A percentile compares a stretch with the other conserved stretches of the same genome.
phyloP scores from a whole-genome alignment of 768 basidiomycete species.

The Arthromyces matolae region DNA sequence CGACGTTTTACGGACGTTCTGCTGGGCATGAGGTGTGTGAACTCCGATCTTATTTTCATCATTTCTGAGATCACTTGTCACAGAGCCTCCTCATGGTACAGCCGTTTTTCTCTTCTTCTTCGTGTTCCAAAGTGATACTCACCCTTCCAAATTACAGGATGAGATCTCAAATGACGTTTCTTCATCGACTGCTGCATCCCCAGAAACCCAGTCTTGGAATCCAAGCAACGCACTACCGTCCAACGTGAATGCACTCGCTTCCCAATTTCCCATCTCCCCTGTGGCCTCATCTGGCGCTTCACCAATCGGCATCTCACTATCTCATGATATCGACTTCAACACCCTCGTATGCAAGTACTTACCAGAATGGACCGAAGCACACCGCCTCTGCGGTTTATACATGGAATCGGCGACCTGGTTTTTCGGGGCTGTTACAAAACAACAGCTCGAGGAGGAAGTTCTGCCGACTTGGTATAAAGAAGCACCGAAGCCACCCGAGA shows the following conservation, averaged over 20 bases:
- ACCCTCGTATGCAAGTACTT: conserved; percentile 47
- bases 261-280: conserved; percentile 43
- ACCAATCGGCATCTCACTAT: conserved; percentile 14
- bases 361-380: conserved; percentile 57
- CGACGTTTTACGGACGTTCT: conserved; percentile 70
- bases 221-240: conserved; percentile 15
- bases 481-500: conserved; percentile 28
- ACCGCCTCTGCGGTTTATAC: conserved; percentile 61
- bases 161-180: conserved; percentile 25
- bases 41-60: background rate
- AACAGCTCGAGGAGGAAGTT: conserved; percentile 60
- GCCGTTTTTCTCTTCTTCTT: conserved; percentile 5
- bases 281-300: conserved; percentile 16
- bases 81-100: conserved; percentile 58
- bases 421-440: conserved; percentile 63
- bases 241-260: conserved; percentile 25
- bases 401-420: conserved; percentile 81
- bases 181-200: background rate
- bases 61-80: background rate
- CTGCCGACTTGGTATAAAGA: conserved; percentile 66
- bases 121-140: background rate
- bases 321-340: conserved; percentile 37
- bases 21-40: conserved; percentile 64
- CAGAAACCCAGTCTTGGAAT: conserved; percentile 1
- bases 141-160: conserved; percentile 23